Base-by-base conservation (phyloP, 441 rosid species). In the Theobroma grandiflorum region DNA sequence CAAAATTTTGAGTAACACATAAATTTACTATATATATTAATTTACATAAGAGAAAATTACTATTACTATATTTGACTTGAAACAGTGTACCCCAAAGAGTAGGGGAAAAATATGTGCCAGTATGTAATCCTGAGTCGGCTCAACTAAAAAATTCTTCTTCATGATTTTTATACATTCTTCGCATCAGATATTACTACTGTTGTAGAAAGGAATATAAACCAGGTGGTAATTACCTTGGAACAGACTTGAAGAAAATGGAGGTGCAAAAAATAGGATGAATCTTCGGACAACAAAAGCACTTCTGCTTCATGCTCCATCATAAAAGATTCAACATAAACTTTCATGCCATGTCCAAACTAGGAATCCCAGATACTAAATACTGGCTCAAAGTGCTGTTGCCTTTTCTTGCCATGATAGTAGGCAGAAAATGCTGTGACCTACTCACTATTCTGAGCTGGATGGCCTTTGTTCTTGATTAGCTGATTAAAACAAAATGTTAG, bases 401-500 rank as follows among this genome's bases (percentile, higher is more conserved):
- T 76, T 76, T 50, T 69, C 31, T 73, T 78, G 40, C 68, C 65
- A 43, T 20, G 12, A 67, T 63, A 71, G 45, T 47, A 31, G 55
- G 78, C 57, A 81, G 61, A 47, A 78, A 72, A 74, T 12, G 78
- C 50, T 53, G 62, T 31, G 20, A 22, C 72, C 85, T 90, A 91
- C 84, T 89, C 92, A 82, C 87, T 84, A 79, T 78, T 87, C 81
- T 55, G 88, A 86, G 89, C 55, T 26, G 86, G 75, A 74, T 82
- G 85, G 78, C 76, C 81, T 88, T 87, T 90, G 40, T 71, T 89
- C 88, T 84, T 91, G 67, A 87, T 87, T 81, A 91, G 84, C 97
- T 91, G 92, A 81, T 82, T 86, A 86, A 76, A 79, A 70, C 16
- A 73, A 74, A 78, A 78, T 18, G 20, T 70, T 20, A 26, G 50